Evolutionary conservation across 345 rosid genomes (phyloP), one percentile per base, ranked within the genome.

Genomic region (Populus davidiana): DNA sequence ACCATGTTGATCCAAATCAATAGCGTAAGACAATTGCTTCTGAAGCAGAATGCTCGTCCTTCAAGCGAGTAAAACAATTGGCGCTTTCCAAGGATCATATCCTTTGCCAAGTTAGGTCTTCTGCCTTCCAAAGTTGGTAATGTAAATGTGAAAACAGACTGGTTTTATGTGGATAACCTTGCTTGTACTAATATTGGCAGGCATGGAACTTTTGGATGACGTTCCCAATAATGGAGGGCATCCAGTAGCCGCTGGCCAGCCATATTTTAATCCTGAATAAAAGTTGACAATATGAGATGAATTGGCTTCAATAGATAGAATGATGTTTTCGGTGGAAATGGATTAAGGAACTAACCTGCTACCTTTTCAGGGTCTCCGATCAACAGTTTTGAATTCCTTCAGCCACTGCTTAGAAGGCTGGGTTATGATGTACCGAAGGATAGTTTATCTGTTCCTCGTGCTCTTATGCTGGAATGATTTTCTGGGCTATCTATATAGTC

Each of bases 191-290:
- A 80, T 93, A 70, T 75, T 90, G 81, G 97, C 98, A 17, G 92
- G 99, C 81, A 93, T 93, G 99, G 97, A 94, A 65, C 96, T 93
- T 72, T 82, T 91, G 85, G 93, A 93, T 81, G 89, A 91, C 84
- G 88, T 95, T 85, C 93, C 94, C 14, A 91, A 92, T n/a, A 88
- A 79, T 80, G 83, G 81, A 83, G 90, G 90, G 27, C 77, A 23
- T 16, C 93, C 99, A 2, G 87, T 91, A 1, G 99, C 98, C 78
- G 92, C 97, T 81, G 98, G 98, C 72, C 96, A 93, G 80, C 90
- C 98, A 33, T 95, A 95, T 83, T 95, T 95, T 33, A 33, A 33
- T 33, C 36, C 36, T 33, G 36, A 33, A 33, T 33, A 0, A 33
- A 33, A 33, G 36, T 14, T 70, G 74, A 62, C 33, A 69, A 13